Evolutionary conservation across 768 basidiomycete species (phyloP).

Genomic region (Russula abietina): DNA sequence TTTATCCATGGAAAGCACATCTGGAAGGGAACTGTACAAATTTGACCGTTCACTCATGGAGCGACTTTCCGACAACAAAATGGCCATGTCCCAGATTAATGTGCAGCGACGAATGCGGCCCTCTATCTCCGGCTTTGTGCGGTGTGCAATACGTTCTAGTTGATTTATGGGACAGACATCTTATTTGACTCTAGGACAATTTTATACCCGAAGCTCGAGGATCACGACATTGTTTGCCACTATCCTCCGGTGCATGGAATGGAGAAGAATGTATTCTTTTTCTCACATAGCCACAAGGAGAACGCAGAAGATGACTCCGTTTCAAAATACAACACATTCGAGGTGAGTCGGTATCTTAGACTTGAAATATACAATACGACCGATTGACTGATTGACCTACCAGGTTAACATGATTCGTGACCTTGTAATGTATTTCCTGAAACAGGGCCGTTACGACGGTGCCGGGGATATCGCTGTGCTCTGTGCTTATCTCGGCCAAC

Average conservation of each 20-base stretch:
- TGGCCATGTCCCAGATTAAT: constrained; percentile 64
- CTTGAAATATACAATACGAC: too few relatives aligned
- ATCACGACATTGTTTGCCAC: constrained; percentile 44
- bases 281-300: constrained; percentile 57
- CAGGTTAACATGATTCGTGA: constrained; percentile 45
- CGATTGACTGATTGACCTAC: background rate
- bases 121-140: constrained; percentile 53
- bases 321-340: constrained; percentile 61
- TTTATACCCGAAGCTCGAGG: constrained; percentile 55
- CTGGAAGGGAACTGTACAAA: constrained; percentile 49
- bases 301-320: constrained; percentile 55
- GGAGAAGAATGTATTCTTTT: constrained; percentile 58
- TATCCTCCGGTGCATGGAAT: constrained; percentile 60
- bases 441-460: constrained; percentile 44
- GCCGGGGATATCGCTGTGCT: constrained; percentile 50
- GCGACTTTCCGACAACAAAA: constrained; percentile 48
- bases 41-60: constrained; percentile 73
- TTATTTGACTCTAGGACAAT: constrained; percentile 37
- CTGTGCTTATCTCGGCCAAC: constrained; percentile 49
- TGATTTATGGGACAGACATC: background rate
- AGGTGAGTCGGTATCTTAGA: constrained; percentile 38
- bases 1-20: constrained; percentile 59
- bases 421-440: constrained; percentile 48
- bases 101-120: constrained; percentile 76
- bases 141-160: constrained; percentile 33